Conservation (phyloP, 2,329 filamentous ascomycete species). For the Penicillium sp. region DNA sequence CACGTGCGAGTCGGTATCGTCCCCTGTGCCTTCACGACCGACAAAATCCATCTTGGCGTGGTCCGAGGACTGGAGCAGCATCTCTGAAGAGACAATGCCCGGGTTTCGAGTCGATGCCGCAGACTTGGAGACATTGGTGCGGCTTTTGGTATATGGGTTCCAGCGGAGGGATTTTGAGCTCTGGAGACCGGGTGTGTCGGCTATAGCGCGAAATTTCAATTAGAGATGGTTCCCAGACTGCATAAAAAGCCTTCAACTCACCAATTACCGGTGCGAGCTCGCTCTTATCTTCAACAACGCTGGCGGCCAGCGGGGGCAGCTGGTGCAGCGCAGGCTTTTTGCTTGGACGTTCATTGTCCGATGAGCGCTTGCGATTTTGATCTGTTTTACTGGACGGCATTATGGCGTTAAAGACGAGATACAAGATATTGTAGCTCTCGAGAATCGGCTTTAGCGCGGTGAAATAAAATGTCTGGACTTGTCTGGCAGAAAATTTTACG, state of each 20-base stretch:
- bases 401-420: constrained; percentile 4
- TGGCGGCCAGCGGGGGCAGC: constrained; percentile 43
- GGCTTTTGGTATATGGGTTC: constrained; percentile 50
- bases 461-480: constrained; percentile 23
- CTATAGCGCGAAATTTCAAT: constrained; percentile 16
- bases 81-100: constrained; percentile 44
- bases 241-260: constrained; percentile 28
- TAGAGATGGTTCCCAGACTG: neutral
- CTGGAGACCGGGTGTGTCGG: constrained; percentile 35
- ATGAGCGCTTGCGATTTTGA: constrained; percentile 53
- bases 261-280: constrained; percentile 51
- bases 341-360: constrained; percentile 44
- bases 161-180: constrained; percentile 31
- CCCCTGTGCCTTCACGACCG: constrained; percentile 48
- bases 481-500: constrained; percentile 25
- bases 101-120: constrained; percentile 34
- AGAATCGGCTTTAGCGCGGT: constrained; percentile 11
- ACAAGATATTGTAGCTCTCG: constrained; percentile 5
- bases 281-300: constrained; percentile 48
- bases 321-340: constrained; percentile 48
- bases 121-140: constrained; percentile 37
- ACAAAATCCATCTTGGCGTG: constrained; percentile 61
- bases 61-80: constrained; percentile 60
- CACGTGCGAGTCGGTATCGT: constrained; percentile 51
- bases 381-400: constrained; percentile 40